Percentiles rank a stretch among this genome's conserved stretches.
These are phyloP conservation scores for Pseudogymnoascus sp. DNA, from an alignment of 2,329 filamentous ascomycete genomes.

Conservation along the genomic window DNA sequence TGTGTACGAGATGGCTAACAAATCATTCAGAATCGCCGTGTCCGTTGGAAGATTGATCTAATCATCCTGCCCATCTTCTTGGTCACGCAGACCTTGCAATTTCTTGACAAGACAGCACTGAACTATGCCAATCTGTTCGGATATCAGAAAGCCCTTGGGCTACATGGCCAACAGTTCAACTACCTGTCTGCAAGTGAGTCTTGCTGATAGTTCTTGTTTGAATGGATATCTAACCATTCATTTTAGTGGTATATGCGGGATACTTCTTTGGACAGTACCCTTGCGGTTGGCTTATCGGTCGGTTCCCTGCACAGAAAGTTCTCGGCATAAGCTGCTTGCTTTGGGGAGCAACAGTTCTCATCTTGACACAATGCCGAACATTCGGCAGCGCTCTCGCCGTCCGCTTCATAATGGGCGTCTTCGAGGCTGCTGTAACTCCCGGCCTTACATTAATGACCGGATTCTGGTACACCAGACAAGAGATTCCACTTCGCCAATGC, in stretches of 20 bases:
- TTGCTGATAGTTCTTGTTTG: not conserved
- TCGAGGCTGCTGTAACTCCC: conserved; percentile 30
- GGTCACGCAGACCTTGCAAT: conserved; percentile 15
- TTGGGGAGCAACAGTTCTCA: conserved; percentile 31
- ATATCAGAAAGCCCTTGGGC: conserved; percentile 29
- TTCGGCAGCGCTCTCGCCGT: conserved; percentile 22
- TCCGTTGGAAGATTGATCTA: conserved; percentile 11
- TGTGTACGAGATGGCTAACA: not conserved
- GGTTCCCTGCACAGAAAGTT: conserved; percentile 32
- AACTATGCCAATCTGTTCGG: conserved; percentile 27
- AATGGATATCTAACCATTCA: not conserved
- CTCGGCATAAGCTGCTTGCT: conserved; percentile 27
- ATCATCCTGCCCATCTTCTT: conserved; percentile 13
- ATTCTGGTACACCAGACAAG: conserved; percentile 31
- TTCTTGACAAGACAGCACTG: conserved; percentile 14
- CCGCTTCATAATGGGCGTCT: conserved; percentile 28
- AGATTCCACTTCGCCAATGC: conserved; percentile 32
- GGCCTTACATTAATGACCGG: conserved; percentile 31
- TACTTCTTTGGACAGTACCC: conserved; percentile 37
- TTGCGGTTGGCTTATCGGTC: conserved; percentile 34
- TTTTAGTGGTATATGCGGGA: conserved; percentile 31
- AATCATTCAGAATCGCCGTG: not conserved
- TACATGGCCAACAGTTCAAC: conserved; percentile 31
- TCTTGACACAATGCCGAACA: conserved; percentile 28
- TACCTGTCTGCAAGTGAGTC: conserved; percentile 30